A percentile compares a stretch with the other conserved stretches of the same genome.
Conservation (phyloP, 495 filamentous ascomycete genomes). For the Xylaria longipes region DNA sequence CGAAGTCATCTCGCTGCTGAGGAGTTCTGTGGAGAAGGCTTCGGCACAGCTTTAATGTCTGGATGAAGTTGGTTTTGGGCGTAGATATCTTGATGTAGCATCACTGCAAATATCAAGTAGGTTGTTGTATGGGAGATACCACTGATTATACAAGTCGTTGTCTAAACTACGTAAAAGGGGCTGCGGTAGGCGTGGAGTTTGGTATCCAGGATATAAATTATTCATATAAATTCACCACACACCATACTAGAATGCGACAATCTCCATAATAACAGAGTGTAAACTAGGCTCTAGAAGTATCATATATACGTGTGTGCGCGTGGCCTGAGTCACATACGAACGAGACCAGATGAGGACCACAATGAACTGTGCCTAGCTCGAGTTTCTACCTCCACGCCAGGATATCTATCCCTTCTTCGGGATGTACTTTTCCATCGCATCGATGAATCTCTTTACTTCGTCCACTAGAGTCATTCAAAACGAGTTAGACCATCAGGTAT, state of each 20-base stretch:
- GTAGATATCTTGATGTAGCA: background rate
- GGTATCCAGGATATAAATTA: background rate
- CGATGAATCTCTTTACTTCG: constrained; percentile 25
- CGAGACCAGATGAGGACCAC: background rate
- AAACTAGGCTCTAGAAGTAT: background rate
- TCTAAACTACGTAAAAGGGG: constrained; percentile 6
- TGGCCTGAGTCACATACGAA: background rate
- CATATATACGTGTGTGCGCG: background rate
- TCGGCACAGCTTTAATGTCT: constrained; percentile 35
- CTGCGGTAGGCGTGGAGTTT: background rate
- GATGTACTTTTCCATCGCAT: constrained; percentile 23
- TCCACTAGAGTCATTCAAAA: constrained; percentile 21
- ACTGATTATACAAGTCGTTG: background rate
- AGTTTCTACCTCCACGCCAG: background rate
- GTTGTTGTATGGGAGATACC: background rate
- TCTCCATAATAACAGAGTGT: background rate
- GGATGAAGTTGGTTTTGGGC: constrained; percentile 10
- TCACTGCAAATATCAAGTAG: background rate
- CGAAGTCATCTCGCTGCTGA: constrained; percentile 80
- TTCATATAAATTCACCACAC: background rate
- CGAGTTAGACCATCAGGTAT: background rate
- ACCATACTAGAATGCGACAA: background rate
- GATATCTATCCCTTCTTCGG: constrained; percentile 13
- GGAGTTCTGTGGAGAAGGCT: constrained; percentile 76
- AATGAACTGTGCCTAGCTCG: background rate